A percentile compares a stretch with the other conserved stretches of the same genome.
phyloP scores from a whole-genome alignment of 2,329 filamentous ascomycete genomes.

The Penicillium psychrosexuale region DNA sequence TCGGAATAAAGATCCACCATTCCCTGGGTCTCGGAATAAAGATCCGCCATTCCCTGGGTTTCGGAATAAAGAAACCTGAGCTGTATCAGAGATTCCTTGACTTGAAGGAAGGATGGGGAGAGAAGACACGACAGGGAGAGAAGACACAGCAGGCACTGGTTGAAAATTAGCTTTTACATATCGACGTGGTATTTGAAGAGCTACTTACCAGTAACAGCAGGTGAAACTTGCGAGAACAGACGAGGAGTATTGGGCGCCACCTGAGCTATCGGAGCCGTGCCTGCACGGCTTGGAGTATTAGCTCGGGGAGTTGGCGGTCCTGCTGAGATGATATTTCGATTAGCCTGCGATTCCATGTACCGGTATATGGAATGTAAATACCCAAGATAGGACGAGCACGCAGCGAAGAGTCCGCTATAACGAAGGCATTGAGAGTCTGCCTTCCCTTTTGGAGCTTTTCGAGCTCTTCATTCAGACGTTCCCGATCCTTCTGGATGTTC shows the following conservation, averaged over 20 bases:
- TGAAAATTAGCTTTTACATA: neutral
- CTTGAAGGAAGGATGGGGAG: neutral
- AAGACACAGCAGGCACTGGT: neutral
- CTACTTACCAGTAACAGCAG: neutral
- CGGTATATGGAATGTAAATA: neutral
- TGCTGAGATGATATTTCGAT: neutral
- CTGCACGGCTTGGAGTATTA: neutral
- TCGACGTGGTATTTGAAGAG: neutral
- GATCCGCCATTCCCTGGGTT: too few species aligned
- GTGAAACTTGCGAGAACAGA: neutral
- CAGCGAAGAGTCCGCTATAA: neutral
- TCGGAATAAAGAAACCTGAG: neutral
- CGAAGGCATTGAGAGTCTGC: neutral
- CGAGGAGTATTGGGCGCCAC: neutral
- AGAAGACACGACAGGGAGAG: neutral
- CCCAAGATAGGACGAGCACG: neutral
- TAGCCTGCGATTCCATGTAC: neutral
- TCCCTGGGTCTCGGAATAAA: neutral
- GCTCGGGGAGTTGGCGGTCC: too few species aligned
- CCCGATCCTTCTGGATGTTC: slow-evolving; percentile 13
- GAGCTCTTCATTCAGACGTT: slow-evolving; percentile 16
- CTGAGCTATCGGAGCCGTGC: neutral
- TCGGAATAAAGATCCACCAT: too few species aligned
- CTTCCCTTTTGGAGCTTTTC: slow-evolving; percentile 14
- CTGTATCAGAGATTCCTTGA: neutral